Evolutionary conservation across 495 filamentous ascomycete species (phyloP), one percentile per base, ranked within the genome.

Genomic region (Penicillium desertorum): DNA sequence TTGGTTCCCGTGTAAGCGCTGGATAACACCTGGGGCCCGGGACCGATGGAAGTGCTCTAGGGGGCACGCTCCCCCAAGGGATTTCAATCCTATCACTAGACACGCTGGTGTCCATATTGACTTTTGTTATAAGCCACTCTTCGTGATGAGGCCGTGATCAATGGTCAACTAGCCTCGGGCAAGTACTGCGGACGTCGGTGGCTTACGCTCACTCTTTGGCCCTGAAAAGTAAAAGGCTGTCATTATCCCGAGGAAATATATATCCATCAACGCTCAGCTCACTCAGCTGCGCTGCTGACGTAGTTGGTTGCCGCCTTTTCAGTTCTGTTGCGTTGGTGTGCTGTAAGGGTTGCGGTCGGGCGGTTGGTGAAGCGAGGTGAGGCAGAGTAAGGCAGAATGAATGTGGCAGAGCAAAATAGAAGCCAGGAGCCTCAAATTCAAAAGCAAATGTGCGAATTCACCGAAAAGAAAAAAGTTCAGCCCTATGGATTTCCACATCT

Each of bases 161-260:
- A 23, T 27, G 29, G 8, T 32, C 25, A 34, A n/a, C 12, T 7
- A 23, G 19, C 12, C n/a, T 51, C 7, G 22, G 36, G 22, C 36
- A 51, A 14, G 16, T 51, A 19, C 23, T 23, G 36, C 39, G 9
- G 2, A 42, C 36, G 32, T 51, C 23, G 34, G 36, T 42, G 49
- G 36, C 49, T 51, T 51, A 14, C 16, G 14, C 16, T 51, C 23
- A 7, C 22, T 23, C 36, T 51, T 51, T 51, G 34, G 20, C 34
- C 34, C 34, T 51, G 32, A 17, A 39, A 42, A 42, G 46, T 30
- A 17, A 48, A 19, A 34, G 29, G 10, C 9, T 6, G 16, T 20
- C 25, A 4, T 22, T 10, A 19, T 20, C 19, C 4, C 9, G 46
- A 14, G 17, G 46, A 22, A 34, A 49, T 22, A 10, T 47, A 7